These are phyloP conservation scores for Gracilariopsis chorda DNA, from an alignment of 23 red algal species.

Conservation along the genomic window DNA sequence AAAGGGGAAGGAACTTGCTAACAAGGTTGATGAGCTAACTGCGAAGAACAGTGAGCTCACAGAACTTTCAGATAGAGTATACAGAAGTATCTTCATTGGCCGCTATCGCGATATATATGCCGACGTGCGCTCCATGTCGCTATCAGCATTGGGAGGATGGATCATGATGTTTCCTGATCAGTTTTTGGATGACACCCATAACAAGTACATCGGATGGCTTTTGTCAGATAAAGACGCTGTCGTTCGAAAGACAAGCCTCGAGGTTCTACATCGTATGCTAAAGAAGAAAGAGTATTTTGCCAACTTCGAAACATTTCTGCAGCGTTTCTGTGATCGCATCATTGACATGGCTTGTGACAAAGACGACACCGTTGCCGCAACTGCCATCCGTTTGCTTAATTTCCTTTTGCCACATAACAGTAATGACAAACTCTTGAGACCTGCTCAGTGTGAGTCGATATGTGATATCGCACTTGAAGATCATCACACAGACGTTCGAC, in stretches of 20 bases:
- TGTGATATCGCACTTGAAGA: conserved; percentile 42
- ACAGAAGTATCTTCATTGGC: conserved; percentile 59
- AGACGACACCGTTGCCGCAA: conserved; percentile 64
- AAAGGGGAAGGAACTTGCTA: conserved; percentile 42
- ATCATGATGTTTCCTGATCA: conserved; percentile 63
- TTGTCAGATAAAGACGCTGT: conserved; percentile 76
- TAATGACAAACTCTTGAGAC: neutral
- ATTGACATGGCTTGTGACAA: conserved; percentile 83
- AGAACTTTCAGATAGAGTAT: conserved; percentile 67
- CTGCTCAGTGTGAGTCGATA: conserved; percentile 3
- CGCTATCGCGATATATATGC: conserved; percentile 80
- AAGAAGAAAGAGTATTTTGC: conserved; percentile 33
- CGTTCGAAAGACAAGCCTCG: conserved; percentile 62
- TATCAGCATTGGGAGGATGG: conserved; percentile 75
- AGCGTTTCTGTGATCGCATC: conserved; percentile 73
- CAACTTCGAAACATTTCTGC: conserved; percentile 70
- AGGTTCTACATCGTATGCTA: conserved; percentile 49
- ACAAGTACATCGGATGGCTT: conserved; percentile 95
- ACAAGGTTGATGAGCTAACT: conserved; percentile 41
- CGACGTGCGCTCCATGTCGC: conserved; percentile 56
- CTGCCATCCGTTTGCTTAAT: conserved; percentile 67
- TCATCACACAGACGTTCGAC: conserved; percentile 25
- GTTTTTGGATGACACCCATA: conserved; percentile 80
- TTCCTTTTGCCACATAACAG: conserved; percentile 23
- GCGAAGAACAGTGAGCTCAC: conserved; percentile 55